phyloP scores from a whole-genome alignment of 495 filamentous ascomycete species.

The Daldinia childiae region DNA sequence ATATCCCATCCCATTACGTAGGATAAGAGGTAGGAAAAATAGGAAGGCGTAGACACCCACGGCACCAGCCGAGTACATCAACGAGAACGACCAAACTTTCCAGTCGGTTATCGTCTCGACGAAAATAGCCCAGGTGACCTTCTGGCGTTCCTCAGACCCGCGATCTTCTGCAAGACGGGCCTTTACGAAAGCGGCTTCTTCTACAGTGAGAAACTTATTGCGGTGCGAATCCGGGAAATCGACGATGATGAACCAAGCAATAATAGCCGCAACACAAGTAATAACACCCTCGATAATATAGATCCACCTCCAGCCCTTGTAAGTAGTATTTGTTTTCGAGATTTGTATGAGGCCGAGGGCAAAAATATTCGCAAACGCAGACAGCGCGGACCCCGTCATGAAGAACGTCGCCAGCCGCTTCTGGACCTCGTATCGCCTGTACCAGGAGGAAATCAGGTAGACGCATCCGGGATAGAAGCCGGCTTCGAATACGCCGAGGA shows the following conservation, averaged over 20 bases:
- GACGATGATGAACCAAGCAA: slow-evolving; percentile 60
- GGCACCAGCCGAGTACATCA: slow-evolving; percentile 59
- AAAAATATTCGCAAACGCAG: slow-evolving; percentile 68
- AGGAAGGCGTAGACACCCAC: slow-evolving; percentile 59
- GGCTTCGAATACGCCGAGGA: slow-evolving; percentile 66
- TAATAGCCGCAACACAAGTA: slow-evolving; percentile 50
- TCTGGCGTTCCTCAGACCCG: slow-evolving; percentile 54
- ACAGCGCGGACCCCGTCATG: slow-evolving; percentile 66
- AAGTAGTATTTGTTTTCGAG: slow-evolving; percentile 62
- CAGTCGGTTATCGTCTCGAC: slow-evolving; percentile 48
- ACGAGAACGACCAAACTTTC: slow-evolving; percentile 54
- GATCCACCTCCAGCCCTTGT: slow-evolving; percentile 72
- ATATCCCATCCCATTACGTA: slow-evolving; percentile 60
- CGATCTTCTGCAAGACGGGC: slow-evolving; percentile 65
- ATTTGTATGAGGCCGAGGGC: slow-evolving; percentile 69
- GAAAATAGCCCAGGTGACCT: slow-evolving; percentile 48
- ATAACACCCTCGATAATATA: slow-evolving; percentile 60
- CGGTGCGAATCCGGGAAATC: slow-evolving; percentile 66
- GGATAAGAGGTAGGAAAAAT: slow-evolving; percentile 63
- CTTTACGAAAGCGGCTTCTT: slow-evolving; percentile 60
- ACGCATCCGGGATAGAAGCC: slow-evolving; percentile 69
- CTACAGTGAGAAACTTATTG: slow-evolving; percentile 56
- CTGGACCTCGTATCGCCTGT: slow-evolving; percentile 67
- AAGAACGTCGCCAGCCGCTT: slow-evolving; percentile 68
- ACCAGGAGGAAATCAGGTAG: slow-evolving; percentile 71